Conservation (phyloP, 2,329 filamentous ascomycete genomes). For the Alternaria sp. region DNA sequence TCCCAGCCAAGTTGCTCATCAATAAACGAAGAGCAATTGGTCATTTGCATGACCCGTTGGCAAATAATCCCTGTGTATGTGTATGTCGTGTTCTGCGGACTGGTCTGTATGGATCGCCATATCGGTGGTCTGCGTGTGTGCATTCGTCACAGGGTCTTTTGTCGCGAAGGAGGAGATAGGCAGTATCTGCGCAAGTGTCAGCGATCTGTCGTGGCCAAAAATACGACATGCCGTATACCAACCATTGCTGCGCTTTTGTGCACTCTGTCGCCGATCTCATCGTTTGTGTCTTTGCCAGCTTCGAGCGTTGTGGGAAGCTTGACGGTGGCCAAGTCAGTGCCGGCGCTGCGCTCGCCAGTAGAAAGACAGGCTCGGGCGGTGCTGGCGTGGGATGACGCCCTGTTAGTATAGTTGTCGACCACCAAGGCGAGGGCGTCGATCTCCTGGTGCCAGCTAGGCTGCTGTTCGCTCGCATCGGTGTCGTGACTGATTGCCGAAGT, state of each 20-base stretch:
- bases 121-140: background rate
- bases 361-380: background rate
- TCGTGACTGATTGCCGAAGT: background rate
- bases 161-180: background rate
- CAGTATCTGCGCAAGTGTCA: background rate
- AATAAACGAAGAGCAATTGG: background rate
- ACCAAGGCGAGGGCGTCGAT: background rate
- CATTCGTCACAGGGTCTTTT: background rate
- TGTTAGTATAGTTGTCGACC: background rate
- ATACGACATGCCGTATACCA: background rate
- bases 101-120: background rate
- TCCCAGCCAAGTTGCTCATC: background rate
- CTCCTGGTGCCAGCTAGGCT: background rate
- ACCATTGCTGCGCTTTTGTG: background rate
- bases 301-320: background rate
- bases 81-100: background rate
- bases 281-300: background rate
- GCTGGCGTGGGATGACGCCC: background rate
- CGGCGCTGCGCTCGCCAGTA: background rate
- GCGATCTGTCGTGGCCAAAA: background rate
- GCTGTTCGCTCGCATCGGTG: background rate
- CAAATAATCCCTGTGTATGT: background rate
- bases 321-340: background rate
- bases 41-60: background rate
- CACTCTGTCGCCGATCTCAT: background rate